Evolutionary conservation across 441 rosid species (phyloP), one percentile per base, ranked within the genome.

Genomic region (Gossypium gossypioides): DNA sequence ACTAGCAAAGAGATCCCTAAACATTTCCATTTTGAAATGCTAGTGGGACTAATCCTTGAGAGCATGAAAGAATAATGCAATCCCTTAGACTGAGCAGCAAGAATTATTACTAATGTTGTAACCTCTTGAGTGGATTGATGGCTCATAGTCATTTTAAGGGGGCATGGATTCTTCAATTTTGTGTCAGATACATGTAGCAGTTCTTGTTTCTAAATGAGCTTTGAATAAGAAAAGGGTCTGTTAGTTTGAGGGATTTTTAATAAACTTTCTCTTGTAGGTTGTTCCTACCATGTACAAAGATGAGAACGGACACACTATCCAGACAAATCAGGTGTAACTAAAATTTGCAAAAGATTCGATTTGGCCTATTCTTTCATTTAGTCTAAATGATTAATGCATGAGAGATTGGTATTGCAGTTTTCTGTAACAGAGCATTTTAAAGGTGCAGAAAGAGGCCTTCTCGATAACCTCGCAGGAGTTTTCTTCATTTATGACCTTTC

Each of bases 401-500:
- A 71, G 48, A 61, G 12, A 50, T 52, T 78, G 48, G 66, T 68
- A 67, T 74, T 57, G 74, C 88, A 92, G 97, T 95, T 95, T 81
- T 94, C 99, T 1, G 99, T 92, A 18, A 92, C 97, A 2, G 99
- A 94, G 78, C 97, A 94, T 83, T 90, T 86, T 71, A 89, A 85
- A 80, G 77, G 77, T 71, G 82, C 88, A 55, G 93, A 87, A 8
- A 75, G 75, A 18, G 94, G 94, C 66, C 86, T 61, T 6, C 86
- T 90, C 34, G 96, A 86, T 76, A 78, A 96, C 52, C 84, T 91
- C 12, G 96, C 97, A 0, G 99, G 97, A 74, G 91, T 94, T 70
- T 94, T 94, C 91, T 89, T 94, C 91, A 87, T 92, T 77, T 94
- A 94, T 81, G 99, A 94, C 81, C 97, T 94, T 57, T 94, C 99